These are phyloP conservation scores for Ichthyophthirius multifiliis DNA, from an alignment of 169 alveolate species.

Conservation along the genomic window DNA sequence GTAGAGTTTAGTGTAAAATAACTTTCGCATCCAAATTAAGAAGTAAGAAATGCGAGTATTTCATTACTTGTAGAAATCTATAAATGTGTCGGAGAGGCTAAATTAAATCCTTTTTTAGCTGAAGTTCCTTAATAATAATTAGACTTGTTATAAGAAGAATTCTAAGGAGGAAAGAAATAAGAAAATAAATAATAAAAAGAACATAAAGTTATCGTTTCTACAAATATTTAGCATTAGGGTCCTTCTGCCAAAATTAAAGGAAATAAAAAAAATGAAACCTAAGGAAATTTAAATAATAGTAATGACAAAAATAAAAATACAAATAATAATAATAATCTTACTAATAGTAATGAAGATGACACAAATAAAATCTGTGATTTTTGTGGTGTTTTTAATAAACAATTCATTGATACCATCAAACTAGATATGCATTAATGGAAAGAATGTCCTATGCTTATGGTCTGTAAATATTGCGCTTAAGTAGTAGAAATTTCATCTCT, in stretches of 20 bases:
- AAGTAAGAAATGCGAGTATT: conserved; percentile 75
- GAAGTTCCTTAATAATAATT: conserved; percentile 5
- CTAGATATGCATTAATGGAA: conserved; percentile 84
- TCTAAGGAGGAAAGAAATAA: background rate
- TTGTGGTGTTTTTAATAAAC: conserved; percentile 72
- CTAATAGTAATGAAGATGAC: conserved; percentile 35
- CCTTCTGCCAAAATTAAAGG: conserved; percentile 8
- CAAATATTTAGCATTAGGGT: conserved; percentile 39
- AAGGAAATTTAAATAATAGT: background rate
- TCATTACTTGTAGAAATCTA: conserved; percentile 60
- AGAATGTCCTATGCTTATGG: conserved; percentile 86
- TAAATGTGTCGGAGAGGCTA: conserved; percentile 69
- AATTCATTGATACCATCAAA: conserved; percentile 64
- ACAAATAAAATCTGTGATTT: conserved; percentile 67
- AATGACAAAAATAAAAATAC: conserved; percentile 10
- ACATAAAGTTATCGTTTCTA: conserved; percentile 28
- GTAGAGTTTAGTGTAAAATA: conserved; percentile 70
- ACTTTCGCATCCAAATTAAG: conserved; percentile 63
- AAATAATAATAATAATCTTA: conserved; percentile 5
- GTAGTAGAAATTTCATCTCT: conserved; percentile 73
- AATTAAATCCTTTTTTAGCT: conserved; percentile 55
- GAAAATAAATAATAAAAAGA: background rate
- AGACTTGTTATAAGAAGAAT: conserved; percentile 1
- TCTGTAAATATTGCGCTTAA: conserved; percentile 73
- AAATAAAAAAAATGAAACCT: background rate